Evolutionary conservation across 768 basidiomycete species (phyloP), one percentile per base, ranked within the genome.

Genomic region (Lactarius akahatsu): DNA sequence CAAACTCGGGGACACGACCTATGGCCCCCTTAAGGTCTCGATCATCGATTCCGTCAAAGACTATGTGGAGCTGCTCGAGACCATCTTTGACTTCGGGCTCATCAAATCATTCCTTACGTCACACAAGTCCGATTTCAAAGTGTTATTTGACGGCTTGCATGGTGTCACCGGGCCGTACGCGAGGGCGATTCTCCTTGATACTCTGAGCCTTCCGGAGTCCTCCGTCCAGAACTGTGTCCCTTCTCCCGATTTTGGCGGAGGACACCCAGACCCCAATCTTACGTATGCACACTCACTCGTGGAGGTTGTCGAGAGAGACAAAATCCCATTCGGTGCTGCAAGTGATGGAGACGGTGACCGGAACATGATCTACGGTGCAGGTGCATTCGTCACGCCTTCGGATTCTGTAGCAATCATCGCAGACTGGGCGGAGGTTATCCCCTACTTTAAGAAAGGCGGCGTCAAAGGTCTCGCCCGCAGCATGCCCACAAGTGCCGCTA

Each of bases 351-450:
- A 98, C 72, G 96, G 97, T 47, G 97, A 98, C 77, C 81, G 97
- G 69, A 98, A 99, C 82, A 98, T 99, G 97, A 98, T 99, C 75
- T 99, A 99, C 77, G 97, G 97, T 72, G 90, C 91, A 76, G 90
- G 91, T 68, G 97, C 97, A 55, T 99, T 99, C 77, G 97, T 99
- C 69, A 98, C 96, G 13, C 97, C 97, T 18, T 92, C 90, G 9
- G 97, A 99, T 78, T 96, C 93, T 10, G 96, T 99, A 66, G 97
- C 97, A 32, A 94, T 99, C 81, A 99, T 99, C 73, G 97, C 97
- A 38, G 89, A 98, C 77, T 98, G 94, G 93, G 93, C 92, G 16
- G 86, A 95, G 65, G 82, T 83, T 62, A 95, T 96, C 71, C 94
- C 94, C 13, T 96, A 96, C 81, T 96, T 96, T 83, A 88, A 90